phyloP scores from a whole-genome alignment of 805 yeast species.

The Hanseniaspora jakobsenii region DNA sequence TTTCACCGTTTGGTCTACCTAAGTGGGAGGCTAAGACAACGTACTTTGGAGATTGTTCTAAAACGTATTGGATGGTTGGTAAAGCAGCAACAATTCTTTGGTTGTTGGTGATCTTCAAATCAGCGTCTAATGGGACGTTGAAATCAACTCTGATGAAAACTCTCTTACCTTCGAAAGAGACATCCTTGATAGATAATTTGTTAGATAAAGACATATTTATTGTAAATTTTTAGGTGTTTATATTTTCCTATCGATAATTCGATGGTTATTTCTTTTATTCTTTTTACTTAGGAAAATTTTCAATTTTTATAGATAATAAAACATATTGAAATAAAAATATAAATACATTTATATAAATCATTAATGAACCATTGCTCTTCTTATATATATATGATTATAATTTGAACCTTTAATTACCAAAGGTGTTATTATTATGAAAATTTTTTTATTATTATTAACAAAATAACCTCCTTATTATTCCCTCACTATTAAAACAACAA shows the following conservation, averaged over 20 bases:
- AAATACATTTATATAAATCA: too few relatives aligned
- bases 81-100: conserved; percentile 99
- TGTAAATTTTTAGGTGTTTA: not conserved
- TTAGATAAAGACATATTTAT: conserved; percentile 74
- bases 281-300: not conserved
- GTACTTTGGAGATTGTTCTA: conserved; percentile 82
- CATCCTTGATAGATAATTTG: conserved; percentile 86
- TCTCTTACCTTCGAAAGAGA: conserved; percentile 76
- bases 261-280: not conserved
- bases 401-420: too few relatives aligned
- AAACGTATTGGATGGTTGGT: conserved; percentile 93
- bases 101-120: conserved; percentile 94
- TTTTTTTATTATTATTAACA: too few relatives aligned
- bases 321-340: too few relatives aligned
- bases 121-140: conserved; percentile 82
- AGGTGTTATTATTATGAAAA: too few relatives aligned
- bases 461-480: too few relatives aligned
- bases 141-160: conserved; percentile 98
- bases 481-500: too few relatives aligned
- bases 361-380: too few relatives aligned
- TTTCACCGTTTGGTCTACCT: conserved; percentile 98
- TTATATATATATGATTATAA: too few relatives aligned
- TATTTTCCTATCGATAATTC: not conserved
- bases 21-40: conserved; percentile 91
- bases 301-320: not conserved